phyloP scores from a whole-genome alignment of 129 eudicot genomes.

The Ambrosia trifida region DNA sequence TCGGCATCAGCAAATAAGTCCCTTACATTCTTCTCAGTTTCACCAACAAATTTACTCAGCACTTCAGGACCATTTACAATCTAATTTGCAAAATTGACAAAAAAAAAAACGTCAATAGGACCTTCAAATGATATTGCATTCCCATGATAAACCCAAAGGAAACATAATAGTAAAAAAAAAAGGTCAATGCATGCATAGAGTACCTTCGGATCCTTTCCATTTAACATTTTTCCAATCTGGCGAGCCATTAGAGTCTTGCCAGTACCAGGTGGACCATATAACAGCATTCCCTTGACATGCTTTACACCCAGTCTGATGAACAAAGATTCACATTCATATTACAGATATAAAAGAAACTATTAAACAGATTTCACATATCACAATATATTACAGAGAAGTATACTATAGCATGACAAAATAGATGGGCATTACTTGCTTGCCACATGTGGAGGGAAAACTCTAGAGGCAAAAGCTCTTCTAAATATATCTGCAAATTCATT shows the following conservation, averaged over 20 bases:
- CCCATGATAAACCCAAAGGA: slow-evolving; percentile 13
- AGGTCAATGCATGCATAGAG: slow-evolving; percentile 17
- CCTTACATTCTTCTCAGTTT: slow-evolving; percentile 95
- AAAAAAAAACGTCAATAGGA: slow-evolving; percentile 7
- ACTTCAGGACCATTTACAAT: slow-evolving; percentile 99
- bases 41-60: slow-evolving; percentile 96
- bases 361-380: background rate
- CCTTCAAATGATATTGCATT: slow-evolving; percentile 1
- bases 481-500: slow-evolving; percentile 96
- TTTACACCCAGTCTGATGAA: slow-evolving; percentile 77
- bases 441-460: slow-evolving; percentile 98
- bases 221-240: slow-evolving; percentile 94
- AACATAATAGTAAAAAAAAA: background rate
- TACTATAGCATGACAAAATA: background rate
- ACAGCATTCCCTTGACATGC: slow-evolving; percentile 99
- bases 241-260: slow-evolving; percentile 99
- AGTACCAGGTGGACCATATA: slow-evolving; percentile 99
- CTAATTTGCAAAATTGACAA: slow-evolving; percentile 43
- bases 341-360: background rate
- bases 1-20: slow-evolving; percentile 99
- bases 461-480: slow-evolving; percentile 98
- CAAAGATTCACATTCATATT: slow-evolving; percentile 14
- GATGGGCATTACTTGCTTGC: slow-evolving; percentile 68
- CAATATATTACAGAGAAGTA: background rate
- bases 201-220: slow-evolving; percentile 99